Conservation (phyloP, 2,329 filamentous ascomycete species). For the Stagonosporopsis tanaceti region DNA sequence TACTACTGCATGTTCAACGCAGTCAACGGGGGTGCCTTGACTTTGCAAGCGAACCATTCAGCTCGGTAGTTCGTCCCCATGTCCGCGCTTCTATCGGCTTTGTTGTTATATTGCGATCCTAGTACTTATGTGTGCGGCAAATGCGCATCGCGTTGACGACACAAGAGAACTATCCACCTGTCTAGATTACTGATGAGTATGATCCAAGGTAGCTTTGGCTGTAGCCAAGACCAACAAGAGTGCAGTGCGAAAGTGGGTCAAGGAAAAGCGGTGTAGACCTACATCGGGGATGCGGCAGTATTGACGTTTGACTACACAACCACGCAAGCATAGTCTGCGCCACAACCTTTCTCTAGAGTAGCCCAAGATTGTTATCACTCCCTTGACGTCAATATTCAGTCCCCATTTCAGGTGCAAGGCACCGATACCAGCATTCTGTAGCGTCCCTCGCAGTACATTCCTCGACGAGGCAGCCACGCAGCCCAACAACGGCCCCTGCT, state of each 20-base stretch:
- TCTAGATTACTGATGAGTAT: not conserved
- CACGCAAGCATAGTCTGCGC: not conserved
- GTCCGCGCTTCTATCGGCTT: not conserved
- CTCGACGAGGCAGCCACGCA: too few relatives aligned
- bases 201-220: not conserved
- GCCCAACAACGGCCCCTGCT: not conserved
- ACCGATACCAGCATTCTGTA: not conserved
- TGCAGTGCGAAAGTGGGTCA: not conserved
- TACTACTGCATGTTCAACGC: not conserved
- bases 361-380: not conserved
- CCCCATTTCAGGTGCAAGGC: not conserved
- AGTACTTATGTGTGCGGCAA: not conserved
- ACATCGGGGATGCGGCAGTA: slow-evolving; percentile 31
- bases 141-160: not conserved
- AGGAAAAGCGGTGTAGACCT: slow-evolving; percentile 34
- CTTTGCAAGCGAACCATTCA: not conserved
- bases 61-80: not conserved
- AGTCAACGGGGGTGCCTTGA: not conserved
- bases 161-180: not conserved
- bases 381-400: not conserved
- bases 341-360: not conserved
- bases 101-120: not conserved
- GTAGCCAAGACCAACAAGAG: not conserved
- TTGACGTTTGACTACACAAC: slow-evolving; percentile 1
- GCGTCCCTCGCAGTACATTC: too few relatives aligned